A percentile compares a stretch with the other conserved stretches of the same genome.
Evolutionary conservation across 1,284 basidiomycete species (phyloP).

Genomic region (Sanguinoderma infundibulare): DNA sequence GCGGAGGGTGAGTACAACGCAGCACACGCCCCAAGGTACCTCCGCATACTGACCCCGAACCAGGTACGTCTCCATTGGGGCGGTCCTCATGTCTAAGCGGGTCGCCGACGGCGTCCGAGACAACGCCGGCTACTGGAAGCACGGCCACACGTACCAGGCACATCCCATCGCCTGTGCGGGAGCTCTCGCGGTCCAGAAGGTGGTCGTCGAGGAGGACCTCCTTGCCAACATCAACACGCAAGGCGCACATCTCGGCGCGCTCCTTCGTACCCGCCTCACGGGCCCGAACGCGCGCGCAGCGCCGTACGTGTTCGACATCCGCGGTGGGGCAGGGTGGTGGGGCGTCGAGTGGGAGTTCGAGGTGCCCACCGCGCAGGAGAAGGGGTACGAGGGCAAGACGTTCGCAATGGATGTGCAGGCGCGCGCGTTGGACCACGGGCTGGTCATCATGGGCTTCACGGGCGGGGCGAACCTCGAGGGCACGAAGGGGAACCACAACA

Average conservation of each 20-base stretch:
- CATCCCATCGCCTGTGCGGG: conserved; percentile 80
- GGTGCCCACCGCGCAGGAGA: conserved; percentile 39
- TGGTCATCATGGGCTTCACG: conserved; percentile 73
- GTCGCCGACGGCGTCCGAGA: conserved; percentile 72
- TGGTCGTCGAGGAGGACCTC: conserved; percentile 70
- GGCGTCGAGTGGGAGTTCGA: conserved; percentile 79
- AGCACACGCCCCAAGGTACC: background rate
- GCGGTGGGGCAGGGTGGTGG: conserved; percentile 84
- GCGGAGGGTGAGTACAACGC: conserved; percentile 69
- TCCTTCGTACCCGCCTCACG: conserved; percentile 59
- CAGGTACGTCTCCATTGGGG: conserved; percentile 85
- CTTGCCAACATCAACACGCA: conserved; percentile 67
- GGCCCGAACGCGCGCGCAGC: conserved; percentile 58
- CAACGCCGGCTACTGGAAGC: conserved; percentile 74
- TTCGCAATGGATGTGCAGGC: conserved; percentile 72
- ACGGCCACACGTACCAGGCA: conserved; percentile 85
- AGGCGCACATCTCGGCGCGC: conserved; percentile 62
- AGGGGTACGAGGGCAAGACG: conserved; percentile 51
- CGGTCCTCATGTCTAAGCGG: conserved; percentile 73
- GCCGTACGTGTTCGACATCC: conserved; percentile 74
- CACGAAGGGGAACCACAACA: conserved; percentile 69
- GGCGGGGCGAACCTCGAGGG: conserved; percentile 74
- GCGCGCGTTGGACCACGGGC: conserved; percentile 62
- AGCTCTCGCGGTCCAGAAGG: conserved; percentile 78
- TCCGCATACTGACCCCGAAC: background rate